A percentile compares a stretch with the other conserved stretches of the same genome.
Conservation (phyloP, 345 rosid species). For the Syzygium aqueum region DNA sequence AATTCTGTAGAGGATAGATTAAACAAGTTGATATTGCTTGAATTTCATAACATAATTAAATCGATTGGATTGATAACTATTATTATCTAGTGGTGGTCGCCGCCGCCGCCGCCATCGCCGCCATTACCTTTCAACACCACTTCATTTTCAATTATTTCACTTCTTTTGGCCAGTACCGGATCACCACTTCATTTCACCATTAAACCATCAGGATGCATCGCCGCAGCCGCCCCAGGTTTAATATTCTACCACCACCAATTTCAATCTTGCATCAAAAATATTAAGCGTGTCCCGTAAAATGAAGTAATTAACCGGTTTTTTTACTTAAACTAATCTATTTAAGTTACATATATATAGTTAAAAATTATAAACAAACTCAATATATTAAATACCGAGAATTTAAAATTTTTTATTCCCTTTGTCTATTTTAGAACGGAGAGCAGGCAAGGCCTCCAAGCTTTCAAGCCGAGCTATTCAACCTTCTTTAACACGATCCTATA, state of each 20-base stretch:
- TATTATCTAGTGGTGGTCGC: not conserved
- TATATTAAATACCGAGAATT: not conserved
- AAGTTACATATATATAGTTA: not conserved
- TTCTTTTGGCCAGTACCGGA: not conserved
- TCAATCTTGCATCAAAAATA: too few species aligned
- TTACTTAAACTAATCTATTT: not conserved
- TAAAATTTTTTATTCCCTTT: not conserved
- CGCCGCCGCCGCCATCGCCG: accelerated
- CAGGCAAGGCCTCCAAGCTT: too few species aligned
- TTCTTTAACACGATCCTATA: too few species aligned
- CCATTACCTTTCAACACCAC: accelerated
- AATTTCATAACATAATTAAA: not conserved
- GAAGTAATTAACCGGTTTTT: not conserved
- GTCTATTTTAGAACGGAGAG: too few species aligned
- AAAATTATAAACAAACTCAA: not conserved
- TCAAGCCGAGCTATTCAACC: too few species aligned
- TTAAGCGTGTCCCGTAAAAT: too few species aligned
- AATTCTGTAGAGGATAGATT: not conserved
- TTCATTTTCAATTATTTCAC: not conserved
- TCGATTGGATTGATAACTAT: not conserved
- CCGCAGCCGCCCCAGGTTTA: too few species aligned
- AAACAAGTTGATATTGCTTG: accelerated
- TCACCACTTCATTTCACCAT: not conserved
- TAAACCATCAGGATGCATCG: not conserved
- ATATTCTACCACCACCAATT: too few species aligned